Percentiles rank a stretch among this genome's conserved stretches.
Evolutionary conservation across 768 basidiomycete species (phyloP).

Genomic region (Fibroporia radiculosa): DNA sequence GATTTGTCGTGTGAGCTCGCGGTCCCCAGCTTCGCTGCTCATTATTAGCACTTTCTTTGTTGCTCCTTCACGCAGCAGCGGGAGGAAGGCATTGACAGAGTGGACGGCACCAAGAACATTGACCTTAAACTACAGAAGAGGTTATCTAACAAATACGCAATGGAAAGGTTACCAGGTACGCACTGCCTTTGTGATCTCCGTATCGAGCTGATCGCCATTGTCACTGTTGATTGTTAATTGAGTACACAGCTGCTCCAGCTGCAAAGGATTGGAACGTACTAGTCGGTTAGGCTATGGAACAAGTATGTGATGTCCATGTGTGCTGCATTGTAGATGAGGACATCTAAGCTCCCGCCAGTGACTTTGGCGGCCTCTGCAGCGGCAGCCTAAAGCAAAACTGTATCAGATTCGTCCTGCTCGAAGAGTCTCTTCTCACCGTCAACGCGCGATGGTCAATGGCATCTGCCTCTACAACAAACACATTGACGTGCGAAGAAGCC

Average conservation of each 20-base stretch:
- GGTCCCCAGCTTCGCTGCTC: slow-evolving; percentile 2
- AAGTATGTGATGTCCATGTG: background rate
- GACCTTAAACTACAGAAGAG: slow-evolving; percentile 18
- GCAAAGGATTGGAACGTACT: slow-evolving; percentile 15
- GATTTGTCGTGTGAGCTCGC: background rate
- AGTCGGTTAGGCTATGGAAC: slow-evolving; percentile 13
- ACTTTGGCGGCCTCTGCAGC: slow-evolving; percentile 14
- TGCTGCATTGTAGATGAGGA: slow-evolving; percentile 26
- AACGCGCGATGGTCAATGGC: slow-evolving; percentile 23
- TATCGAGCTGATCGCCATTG: background rate
- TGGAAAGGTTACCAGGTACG: background rate
- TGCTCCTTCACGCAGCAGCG: slow-evolving; percentile 25
- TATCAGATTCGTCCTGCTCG: background rate
- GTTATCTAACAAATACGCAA: background rate
- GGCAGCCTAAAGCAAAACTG: slow-evolving; percentile 4
- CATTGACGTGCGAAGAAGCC: slow-evolving; percentile 12
- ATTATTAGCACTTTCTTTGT: slow-evolving; percentile 28
- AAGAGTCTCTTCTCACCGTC: slow-evolving; percentile 16
- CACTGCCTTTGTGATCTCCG: background rate
- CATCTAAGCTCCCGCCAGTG: slow-evolving; percentile 23
- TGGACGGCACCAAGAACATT: slow-evolving; percentile 30
- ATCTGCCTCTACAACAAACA: slow-evolving; percentile 30
- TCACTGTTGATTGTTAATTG: background rate
- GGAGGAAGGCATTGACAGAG: slow-evolving; percentile 30
- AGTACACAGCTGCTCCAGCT: background rate